Conservation (phyloP, 495 filamentous ascomycete genomes). For the Pseudoneurospora amorphoporcata region DNA sequence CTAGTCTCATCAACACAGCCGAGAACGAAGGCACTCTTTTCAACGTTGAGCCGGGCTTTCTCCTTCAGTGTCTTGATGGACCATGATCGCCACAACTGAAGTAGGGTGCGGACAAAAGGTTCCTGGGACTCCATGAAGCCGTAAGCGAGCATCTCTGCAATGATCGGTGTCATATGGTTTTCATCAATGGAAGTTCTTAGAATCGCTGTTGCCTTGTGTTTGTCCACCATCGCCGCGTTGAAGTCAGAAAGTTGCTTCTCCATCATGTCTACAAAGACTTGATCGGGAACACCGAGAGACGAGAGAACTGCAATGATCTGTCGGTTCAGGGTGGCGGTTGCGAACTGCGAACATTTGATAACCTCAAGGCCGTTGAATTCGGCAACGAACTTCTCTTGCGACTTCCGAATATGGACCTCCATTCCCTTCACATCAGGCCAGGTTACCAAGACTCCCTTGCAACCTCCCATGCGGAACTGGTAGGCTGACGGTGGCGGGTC, state of each 20-base stretch:
- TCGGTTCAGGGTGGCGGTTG: conserved; percentile 69
- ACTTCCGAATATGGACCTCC: conserved; percentile 67
- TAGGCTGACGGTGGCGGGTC: conserved; percentile 61
- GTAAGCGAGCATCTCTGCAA: conserved; percentile 64
- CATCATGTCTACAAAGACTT: conserved; percentile 58
- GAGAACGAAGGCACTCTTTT: conserved; percentile 77
- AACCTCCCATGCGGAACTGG: conserved; percentile 86
- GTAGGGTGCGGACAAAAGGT: conserved; percentile 69
- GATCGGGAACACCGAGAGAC: conserved; percentile 58
- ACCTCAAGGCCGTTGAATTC: conserved; percentile 67
- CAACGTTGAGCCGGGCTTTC: conserved; percentile 76
- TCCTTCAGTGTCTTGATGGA: conserved; percentile 80
- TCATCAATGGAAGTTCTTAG: conserved; percentile 73
- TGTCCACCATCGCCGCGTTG: conserved; percentile 55
- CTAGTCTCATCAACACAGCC: conserved; percentile 81
- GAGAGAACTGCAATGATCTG: conserved; percentile 83
- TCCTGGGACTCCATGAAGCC: conserved; percentile 70
- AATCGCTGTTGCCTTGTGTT: conserved; percentile 48
- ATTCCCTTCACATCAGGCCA: conserved; percentile 49
- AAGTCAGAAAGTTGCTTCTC: conserved; percentile 52
- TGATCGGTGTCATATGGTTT: conserved; percentile 63
- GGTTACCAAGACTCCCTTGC: conserved; percentile 76
- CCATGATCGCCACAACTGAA: conserved; percentile 73
- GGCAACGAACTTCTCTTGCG: conserved; percentile 80
- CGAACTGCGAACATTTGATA: conserved; percentile 65